Conservation (phyloP, 78 protist genomes). For the Tieghemostelium lacteum region DNA sequence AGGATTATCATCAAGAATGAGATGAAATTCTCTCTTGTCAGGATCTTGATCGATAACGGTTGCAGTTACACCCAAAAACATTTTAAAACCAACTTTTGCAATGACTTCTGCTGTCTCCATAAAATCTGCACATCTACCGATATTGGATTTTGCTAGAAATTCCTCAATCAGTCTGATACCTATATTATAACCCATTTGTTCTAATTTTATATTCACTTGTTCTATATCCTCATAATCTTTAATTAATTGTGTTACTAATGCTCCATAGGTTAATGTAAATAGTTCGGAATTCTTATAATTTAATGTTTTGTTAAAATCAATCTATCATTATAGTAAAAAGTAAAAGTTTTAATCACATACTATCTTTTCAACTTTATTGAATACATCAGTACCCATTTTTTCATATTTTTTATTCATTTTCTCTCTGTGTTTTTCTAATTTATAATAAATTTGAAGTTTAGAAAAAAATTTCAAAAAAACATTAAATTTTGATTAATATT, state of each 20-base stretch:
- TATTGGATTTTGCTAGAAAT: constrained; percentile 90
- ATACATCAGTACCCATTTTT: constrained; percentile 59
- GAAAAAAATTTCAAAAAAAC: no score
- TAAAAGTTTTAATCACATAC: constrained; percentile 7
- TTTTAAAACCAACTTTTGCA: constrained; percentile 96
- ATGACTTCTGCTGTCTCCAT: constrained; percentile 96
- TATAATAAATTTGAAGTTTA: no score
- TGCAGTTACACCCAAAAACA: constrained; percentile 96
- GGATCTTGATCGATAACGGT: constrained; percentile 79
- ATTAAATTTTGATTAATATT: no score
- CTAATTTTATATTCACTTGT: constrained; percentile 95
- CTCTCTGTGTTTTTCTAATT: neutral
- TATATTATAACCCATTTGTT: constrained; percentile 97
- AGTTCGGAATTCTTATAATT: constrained; percentile 91
- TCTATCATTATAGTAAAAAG: neutral
- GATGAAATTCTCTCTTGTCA: constrained; percentile 78
- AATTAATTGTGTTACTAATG: constrained; percentile 96
- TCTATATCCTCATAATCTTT: constrained; percentile 91
- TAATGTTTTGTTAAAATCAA: neutral
- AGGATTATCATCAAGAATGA: constrained; percentile 88
- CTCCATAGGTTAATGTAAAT: constrained; percentile 98
- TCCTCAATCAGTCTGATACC: constrained; percentile 97
- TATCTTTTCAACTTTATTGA: constrained; percentile 78
- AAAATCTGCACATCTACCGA: constrained; percentile 85
- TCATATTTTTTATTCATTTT: constrained; percentile 74